Base-by-base conservation (phyloP, 1,284 basidiomycete genomes). In the Tranzscheliella williamsii region DNA sequence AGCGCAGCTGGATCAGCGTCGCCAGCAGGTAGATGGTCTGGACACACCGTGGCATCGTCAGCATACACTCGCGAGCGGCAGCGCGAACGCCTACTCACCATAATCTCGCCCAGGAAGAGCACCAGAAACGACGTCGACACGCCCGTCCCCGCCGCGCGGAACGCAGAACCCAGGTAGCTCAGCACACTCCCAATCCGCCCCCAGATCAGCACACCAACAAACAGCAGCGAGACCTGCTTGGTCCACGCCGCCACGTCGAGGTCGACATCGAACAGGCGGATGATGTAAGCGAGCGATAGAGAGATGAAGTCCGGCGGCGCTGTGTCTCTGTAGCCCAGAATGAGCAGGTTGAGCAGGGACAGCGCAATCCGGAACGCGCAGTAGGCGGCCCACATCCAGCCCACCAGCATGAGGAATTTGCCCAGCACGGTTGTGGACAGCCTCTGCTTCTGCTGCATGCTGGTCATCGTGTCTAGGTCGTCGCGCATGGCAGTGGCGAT, bases 1-100 rank as follows among this genome's bases (percentile, higher is more conserved):
- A 69, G 0, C 79, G 72, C 0, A 80, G 68, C 34, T 79, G 79
- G 42, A 80, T 80, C 34, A 80, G 70, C 12, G 79, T 80, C 0
- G 79, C 79, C 22, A 80, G 67, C 12, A 79, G 73, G 42, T 80
- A 80, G 31, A 80, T 75, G 22, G 78, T 78, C n/a, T n/a, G n/a
- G n/a, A n/a, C n/a, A n/a, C n/a, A n/a, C n/a, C n/a, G n/a, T n/a
- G n/a, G n/a, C n/a, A n/a, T n/a, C n/a, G n/a, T n/a, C n/a, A n/a
- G n/a, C n/a, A n/a, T n/a, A n/a, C n/a, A n/a, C n/a, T n/a, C n/a
- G n/a, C n/a, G n/a, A n/a, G n/a, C n/a, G n/a, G n/a, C n/a, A n/a
- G n/a, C n/a, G n/a, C n/a, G n/a, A n/a, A n/a, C n/a, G n/a, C n/a
- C n/a, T n/a, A n/a, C n/a, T n/a, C n/a, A n/a, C n/a, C 75, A 80